Base-by-base conservation (phyloP, 345 rosid species). In the Excoecaria cochinchinensis region DNA sequence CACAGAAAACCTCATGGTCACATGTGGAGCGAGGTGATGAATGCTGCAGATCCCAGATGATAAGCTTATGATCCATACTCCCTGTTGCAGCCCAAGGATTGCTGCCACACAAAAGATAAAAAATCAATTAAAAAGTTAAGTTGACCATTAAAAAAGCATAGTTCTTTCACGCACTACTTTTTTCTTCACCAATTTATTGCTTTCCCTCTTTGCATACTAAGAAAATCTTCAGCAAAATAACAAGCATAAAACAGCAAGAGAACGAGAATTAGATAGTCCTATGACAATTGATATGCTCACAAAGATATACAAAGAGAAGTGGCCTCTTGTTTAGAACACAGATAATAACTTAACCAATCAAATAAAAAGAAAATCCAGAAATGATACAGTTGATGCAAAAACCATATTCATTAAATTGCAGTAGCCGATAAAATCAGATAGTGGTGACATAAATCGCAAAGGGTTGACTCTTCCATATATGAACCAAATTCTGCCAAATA, bases 71-170 rank as follows among this genome's bases (percentile, higher is more conserved):
- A 83, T 95, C 97, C 92, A 90, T 82, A 82, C 97, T 86, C 80
- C 97, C 97, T 0, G 97, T 88, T 72, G 97, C 98, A 69, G 89
- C 96, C 94, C 90, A 85, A 4, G 90, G 91, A 42, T 84, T 78
- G 71, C 96, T 91, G 83, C 57, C 55, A 21, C 9, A 64, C 21
- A 64, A 17, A 47, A n/a, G 52, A 53, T 10, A 52, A 68, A 17
- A 21, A 24, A 47, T n/a, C 36, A 8, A 67, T 24, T 6, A 52
- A 57, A 8, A 59, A 44, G 19, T 24, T 46, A 21, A 17, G 48
- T 16, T 12, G 19, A 19, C 36, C 21, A 53, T 38, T n/a, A 21
- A 22, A 21, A 58, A 7, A 58, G 62, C 62, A 21, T 58, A 1
- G 11, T 10, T 58, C 24, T 60, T 10, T 12, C 0, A 24, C 12